Percentiles rank a stretch among this genome's conserved stretches.
These are phyloP conservation scores for Fraxinus quadrangulata DNA, from an alignment of 257 asterid species.

Conservation along the genomic window DNA sequence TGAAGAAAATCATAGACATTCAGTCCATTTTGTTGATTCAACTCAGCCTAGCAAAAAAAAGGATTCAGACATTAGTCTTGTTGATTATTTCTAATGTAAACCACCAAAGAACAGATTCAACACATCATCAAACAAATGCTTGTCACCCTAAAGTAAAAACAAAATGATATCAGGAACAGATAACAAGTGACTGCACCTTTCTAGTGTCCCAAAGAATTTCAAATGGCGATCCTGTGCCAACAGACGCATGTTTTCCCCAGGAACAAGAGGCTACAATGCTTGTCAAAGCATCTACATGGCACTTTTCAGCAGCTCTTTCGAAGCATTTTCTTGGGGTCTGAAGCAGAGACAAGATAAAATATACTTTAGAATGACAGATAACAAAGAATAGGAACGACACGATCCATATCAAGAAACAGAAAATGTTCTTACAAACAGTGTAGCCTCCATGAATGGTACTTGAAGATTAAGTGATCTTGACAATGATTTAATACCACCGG, in stretches of 20 bases:
- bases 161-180: slow-evolving; percentile 4
- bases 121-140: slow-evolving; percentile 1
- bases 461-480: slow-evolving; percentile 75
- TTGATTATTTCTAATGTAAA: not conserved
- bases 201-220: slow-evolving; percentile 86
- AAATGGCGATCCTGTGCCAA: slow-evolving; percentile 94
- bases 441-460: slow-evolving; percentile 91
- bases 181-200: slow-evolving; percentile 49
- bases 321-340: slow-evolving; percentile 95
- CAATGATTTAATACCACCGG: slow-evolving; percentile 87
- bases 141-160: not conserved
- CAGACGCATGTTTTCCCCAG: slow-evolving; percentile 94
- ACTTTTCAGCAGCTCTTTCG: slow-evolving; percentile 96
- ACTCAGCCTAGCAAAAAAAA: slow-evolving; percentile 53
- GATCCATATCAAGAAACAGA: slow-evolving; percentile 14
- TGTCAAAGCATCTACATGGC: slow-evolving; percentile 78
- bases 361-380: slow-evolving; percentile 23
- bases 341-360: slow-evolving; percentile 15
- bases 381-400: slow-evolving; percentile 6
- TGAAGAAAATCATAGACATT: slow-evolving; percentile 86
- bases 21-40: slow-evolving; percentile 53
- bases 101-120: slow-evolving; percentile 17
- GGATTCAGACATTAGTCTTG: slow-evolving; percentile 18
- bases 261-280: slow-evolving; percentile 96
- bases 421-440: slow-evolving; percentile 68